Evolutionary conservation across 108 stramenopile species (phyloP).

Genomic region (Cyclostephanos invisitatus): DNA sequence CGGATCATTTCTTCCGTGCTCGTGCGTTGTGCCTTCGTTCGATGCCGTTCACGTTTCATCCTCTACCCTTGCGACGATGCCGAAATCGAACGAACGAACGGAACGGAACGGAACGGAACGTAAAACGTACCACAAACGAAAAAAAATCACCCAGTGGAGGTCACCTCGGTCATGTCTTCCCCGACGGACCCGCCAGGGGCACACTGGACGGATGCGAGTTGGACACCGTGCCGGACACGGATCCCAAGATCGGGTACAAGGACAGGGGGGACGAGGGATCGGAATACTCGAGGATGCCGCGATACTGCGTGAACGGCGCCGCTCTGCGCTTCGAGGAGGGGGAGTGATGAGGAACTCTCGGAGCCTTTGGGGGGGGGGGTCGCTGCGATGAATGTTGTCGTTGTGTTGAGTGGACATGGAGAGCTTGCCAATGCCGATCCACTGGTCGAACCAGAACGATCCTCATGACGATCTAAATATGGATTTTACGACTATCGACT

Average conservation of each 20-base stretch:
- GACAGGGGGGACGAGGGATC: conserved; percentile 8
- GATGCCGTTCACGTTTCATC: background rate
- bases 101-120: too few species aligned
- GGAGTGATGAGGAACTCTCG: background rate
- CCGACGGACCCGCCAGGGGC: conserved; percentile 69
- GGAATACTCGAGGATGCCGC: conserved; percentile 53
- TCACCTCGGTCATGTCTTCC: conserved; percentile 83
- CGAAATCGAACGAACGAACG: too few species aligned
- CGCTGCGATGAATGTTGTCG: background rate
- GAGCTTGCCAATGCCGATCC: background rate
- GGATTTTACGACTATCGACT: too few species aligned
- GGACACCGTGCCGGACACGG: conserved; percentile 57
- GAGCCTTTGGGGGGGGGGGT: too few species aligned
- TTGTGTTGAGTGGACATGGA: too few species aligned
- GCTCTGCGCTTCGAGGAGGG: conserved; percentile 54
- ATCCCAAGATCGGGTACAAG: conserved; percentile 56
- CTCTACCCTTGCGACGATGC: background rate
- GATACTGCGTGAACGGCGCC: conserved; percentile 82
- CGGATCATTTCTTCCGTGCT: background rate
- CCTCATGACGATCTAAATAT: background rate
- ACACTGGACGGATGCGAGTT: conserved; percentile 45
- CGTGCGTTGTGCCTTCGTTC: background rate
- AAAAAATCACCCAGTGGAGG: conserved; percentile 8
- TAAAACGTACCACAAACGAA: too few species aligned
- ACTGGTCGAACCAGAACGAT: background rate